A percentile compares a stretch with the other conserved stretches of the same genome.
These are phyloP conservation scores for Aspergillus nanangensis DNA, from an alignment of 495 filamentous ascomycete genomes.

Conservation along the genomic window DNA sequence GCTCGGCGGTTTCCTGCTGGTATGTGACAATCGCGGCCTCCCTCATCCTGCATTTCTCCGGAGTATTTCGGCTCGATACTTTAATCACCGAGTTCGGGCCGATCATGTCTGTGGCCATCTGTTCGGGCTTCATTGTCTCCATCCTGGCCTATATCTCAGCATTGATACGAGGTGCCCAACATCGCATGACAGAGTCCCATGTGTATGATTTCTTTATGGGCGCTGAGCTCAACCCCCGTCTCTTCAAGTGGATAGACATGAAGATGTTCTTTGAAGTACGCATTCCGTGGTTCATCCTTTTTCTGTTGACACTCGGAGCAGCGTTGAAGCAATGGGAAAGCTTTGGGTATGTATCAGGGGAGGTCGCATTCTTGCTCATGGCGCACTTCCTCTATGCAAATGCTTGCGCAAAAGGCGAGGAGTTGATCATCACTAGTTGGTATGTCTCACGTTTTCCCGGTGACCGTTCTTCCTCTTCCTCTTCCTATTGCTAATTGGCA, in stretches of 20 bases:
- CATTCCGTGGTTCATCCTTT: slow-evolving; percentile 90
- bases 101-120: slow-evolving; percentile 78
- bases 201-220: slow-evolving; percentile 99
- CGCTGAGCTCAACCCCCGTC: slow-evolving; percentile 87
- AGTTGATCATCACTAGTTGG: slow-evolving; percentile 88
- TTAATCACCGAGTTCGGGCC: slow-evolving; percentile 87
- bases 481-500: background rate
- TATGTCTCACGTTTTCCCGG: slow-evolving; percentile 20
- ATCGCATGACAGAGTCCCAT: slow-evolving; percentile 88
- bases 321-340: slow-evolving; percentile 80
- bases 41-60: slow-evolving; percentile 62
- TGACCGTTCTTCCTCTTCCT: no score
- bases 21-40: slow-evolving; percentile 72
- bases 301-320: slow-evolving; percentile 69
- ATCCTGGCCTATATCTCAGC: slow-evolving; percentile 79
- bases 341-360: slow-evolving; percentile 83
- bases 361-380: slow-evolving; percentile 78
- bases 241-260: slow-evolving; percentile 86
- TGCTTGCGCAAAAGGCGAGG: slow-evolving; percentile 91
- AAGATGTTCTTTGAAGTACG: slow-evolving; percentile 99
- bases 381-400: slow-evolving; percentile 93
- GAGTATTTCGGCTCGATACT: slow-evolving; percentile 78
- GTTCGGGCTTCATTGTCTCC: slow-evolving; percentile 74
- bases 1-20: slow-evolving; percentile 74
- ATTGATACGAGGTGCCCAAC: slow-evolving; percentile 66